A percentile compares a stretch with the other conserved stretches of the same genome.
These are phyloP conservation scores for Mucor sp. DNA, from an alignment of 371 early-diverging fungal species.

Conservation along the genomic window DNA sequence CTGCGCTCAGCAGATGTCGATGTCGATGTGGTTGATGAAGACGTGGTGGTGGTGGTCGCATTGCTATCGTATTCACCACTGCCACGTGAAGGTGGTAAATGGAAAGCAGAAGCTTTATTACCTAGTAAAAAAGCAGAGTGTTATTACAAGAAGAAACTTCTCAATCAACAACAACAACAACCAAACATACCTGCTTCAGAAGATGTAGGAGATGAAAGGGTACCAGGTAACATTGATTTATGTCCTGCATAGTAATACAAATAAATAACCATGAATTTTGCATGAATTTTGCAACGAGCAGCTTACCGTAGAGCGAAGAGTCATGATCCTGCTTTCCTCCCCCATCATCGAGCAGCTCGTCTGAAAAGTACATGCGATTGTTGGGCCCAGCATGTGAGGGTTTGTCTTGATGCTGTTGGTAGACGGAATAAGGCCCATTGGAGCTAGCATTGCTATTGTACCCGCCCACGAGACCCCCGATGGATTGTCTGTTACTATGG, in stretches of 20 bases:
- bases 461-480: conserved; percentile 5
- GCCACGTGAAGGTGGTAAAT: conserved; percentile 15
- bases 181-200: conserved; percentile 19
- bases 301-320: conserved; percentile 1
- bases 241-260: neutral
- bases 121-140: neutral
- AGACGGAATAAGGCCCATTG: conserved; percentile 9
- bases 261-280: neutral
- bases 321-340: neutral
- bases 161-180: neutral
- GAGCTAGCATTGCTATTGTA: neutral
- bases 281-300: neutral
- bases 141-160: neutral
- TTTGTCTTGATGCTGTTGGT: conserved; percentile 8
- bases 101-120: conserved; percentile 15
- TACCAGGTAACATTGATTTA: conserved; percentile 17
- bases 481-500: conserved; percentile 1
- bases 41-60: neutral
- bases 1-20: conserved; percentile 8
- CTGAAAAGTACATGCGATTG: conserved; percentile 11
- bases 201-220: conserved; percentile 16
- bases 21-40: neutral
- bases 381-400: neutral
- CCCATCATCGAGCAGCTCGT: conserved; percentile 18
- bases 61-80: conserved; percentile 15